phyloP scores from a whole-genome alignment of 2,329 filamentous ascomycete genomes.

The Leptographium lundbergii region DNA sequence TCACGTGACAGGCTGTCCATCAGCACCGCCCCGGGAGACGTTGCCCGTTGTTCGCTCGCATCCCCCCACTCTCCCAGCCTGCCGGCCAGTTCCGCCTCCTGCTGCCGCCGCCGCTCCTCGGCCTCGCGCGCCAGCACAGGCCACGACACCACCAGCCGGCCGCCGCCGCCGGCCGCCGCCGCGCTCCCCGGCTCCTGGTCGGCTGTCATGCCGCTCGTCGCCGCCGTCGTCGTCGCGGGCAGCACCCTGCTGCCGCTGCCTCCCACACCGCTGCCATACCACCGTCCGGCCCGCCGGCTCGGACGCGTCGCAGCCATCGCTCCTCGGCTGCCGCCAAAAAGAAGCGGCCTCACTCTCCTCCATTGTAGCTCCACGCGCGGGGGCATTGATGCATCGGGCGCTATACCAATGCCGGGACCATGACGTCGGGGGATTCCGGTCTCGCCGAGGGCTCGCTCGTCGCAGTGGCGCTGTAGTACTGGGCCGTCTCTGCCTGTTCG shows the following conservation, averaged over 20 bases:
- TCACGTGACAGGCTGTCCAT: constrained; percentile 13
- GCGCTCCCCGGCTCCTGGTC: too few species aligned
- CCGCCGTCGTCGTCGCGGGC: not conserved
- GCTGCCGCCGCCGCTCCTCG: not conserved
- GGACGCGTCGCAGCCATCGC: not conserved
- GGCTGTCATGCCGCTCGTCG: not conserved
- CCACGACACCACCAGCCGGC: constrained; percentile 3
- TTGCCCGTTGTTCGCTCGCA: not conserved
- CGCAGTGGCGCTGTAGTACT: too few species aligned
- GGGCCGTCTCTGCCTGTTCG: not conserved
- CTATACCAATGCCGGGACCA: constrained; percentile 2
- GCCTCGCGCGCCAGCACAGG: constrained; percentile 1
- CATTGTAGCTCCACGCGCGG: constrained; percentile 6
- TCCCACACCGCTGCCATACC: not conserved
- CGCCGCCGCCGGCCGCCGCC: too few species aligned
- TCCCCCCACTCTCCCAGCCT: too few species aligned
- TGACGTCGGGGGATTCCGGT: not conserved
- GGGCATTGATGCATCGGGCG: constrained; percentile 7
- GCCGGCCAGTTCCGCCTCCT: not conserved
- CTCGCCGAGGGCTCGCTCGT: too few species aligned
- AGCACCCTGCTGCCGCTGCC: not conserved
- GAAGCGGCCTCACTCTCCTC: constrained; percentile 3
- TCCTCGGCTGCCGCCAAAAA: not conserved
- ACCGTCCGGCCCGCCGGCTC: too few species aligned
- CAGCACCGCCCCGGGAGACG: constrained; percentile 9